Percentiles rank a stretch among this genome's conserved stretches.
phyloP scores from a whole-genome alignment of 1,284 basidiomycete species.

The Erythrobasidium hasegawianum region DNA sequence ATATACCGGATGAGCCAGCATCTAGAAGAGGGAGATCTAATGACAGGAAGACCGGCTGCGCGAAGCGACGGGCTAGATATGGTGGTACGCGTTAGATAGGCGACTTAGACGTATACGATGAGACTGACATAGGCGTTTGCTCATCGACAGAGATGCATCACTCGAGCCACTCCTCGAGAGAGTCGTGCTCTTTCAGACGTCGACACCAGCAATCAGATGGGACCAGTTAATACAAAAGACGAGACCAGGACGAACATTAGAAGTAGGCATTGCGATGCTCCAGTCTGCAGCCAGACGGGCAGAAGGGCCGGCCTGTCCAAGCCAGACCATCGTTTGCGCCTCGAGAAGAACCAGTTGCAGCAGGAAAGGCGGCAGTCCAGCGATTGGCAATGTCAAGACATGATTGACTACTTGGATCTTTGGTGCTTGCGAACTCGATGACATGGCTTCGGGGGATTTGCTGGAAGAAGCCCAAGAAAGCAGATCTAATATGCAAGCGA shows the following conservation, averaged over 20 bases:
- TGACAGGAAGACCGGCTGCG: conserved; percentile 26
- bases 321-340: conserved; percentile 20
- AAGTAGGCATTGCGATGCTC: conserved; percentile 29
- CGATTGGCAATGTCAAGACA: conserved; percentile 5
- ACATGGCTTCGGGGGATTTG: too few relatives aligned
- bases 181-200: conserved; percentile 2
- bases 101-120: not conserved
- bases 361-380: conserved; percentile 21
- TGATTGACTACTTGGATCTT: conserved; percentile 17
- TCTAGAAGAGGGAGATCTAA: conserved; percentile 20
- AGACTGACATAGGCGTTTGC: conserved; percentile 20
- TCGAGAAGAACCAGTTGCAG: conserved; percentile 27
- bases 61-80: conserved; percentile 19
- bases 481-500: too few relatives aligned
- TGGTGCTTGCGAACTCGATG: too few relatives aligned
- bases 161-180: conserved; percentile 8
- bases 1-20: conserved; percentile 11
- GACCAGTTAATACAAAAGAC: not conserved
- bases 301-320: conserved; percentile 15
- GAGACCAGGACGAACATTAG: not conserved
- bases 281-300: conserved; percentile 22
- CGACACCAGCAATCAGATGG: not conserved
- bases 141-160: conserved; percentile 27
- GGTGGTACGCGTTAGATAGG: not conserved
- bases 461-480: too few relatives aligned